phyloP scores from a whole-genome alignment of 495 filamentous ascomycete species.

The Chaetomium tenue region DNA sequence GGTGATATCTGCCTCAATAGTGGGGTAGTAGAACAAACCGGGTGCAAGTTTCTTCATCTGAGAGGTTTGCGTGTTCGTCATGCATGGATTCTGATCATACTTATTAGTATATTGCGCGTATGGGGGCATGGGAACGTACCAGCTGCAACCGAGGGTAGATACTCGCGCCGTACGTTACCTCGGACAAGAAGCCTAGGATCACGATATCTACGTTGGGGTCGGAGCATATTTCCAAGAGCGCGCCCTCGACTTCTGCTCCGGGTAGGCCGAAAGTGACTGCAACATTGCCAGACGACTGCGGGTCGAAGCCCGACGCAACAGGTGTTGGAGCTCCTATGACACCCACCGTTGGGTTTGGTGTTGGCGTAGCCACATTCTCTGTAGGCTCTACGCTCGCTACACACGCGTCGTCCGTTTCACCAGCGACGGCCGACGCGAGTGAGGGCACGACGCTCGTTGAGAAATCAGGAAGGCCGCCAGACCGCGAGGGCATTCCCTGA shows the following conservation, averaged over 20 bases:
- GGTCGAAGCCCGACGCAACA: slow-evolving; percentile 20
- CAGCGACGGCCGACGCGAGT: neutral
- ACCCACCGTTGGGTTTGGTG: neutral
- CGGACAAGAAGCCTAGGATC: slow-evolving; percentile 26
- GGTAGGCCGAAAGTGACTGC: slow-evolving; percentile 25
- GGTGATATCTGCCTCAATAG: slow-evolving; percentile 47
- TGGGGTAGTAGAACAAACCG: slow-evolving; percentile 19
- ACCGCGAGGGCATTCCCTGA: too few relatives aligned
- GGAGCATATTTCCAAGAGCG: slow-evolving; percentile 19
- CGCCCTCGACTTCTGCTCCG: neutral
- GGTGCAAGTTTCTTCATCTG: too few relatives aligned
- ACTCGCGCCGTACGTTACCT: slow-evolving; percentile 7
- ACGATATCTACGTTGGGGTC: slow-evolving; percentile 29
- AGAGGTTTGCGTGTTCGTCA: too few relatives aligned
- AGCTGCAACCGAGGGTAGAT: slow-evolving; percentile 22
- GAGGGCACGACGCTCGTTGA: slow-evolving; percentile 1
- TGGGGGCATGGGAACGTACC: neutral
- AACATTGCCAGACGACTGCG: slow-evolving; percentile 15
- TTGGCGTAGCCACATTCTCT: neutral
- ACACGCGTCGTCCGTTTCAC: neutral
- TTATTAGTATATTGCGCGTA: too few relatives aligned
- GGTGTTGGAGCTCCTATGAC: neutral
- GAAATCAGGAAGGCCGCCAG: neutral
- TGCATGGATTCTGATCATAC: too few relatives aligned
- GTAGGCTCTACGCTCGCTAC: neutral